Evolutionary conservation across 345 rosid genomes (phyloP), one percentile per base, ranked within the genome.

Genomic region (Psidium guajava): DNA sequence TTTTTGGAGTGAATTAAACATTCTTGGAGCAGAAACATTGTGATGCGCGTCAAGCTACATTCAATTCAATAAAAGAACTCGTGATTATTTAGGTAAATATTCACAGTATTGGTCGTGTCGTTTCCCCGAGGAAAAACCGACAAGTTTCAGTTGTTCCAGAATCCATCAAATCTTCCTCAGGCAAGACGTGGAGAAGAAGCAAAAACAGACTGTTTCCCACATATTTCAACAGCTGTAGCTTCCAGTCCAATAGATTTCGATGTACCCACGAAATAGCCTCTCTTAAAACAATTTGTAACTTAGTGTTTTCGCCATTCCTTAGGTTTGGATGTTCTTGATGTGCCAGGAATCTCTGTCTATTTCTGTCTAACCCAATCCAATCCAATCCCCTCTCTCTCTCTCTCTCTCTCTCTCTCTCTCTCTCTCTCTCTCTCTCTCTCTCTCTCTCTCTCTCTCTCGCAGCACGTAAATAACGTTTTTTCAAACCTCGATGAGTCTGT

Each of bases 131-230:
- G 47, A 36, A 69, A 69, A 36, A 69, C 24, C 74, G 84, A 88
- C 87, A 86, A 88, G 83, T 86, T 85, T 82, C 50, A 83, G 88
- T 88, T 86, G 84, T 55, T 83, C 84, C 88, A 89, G 93, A 91
- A 89, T 86, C 90, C 73, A 28, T 85, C 90, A 69, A 69, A 69
- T 69, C 47, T 18, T 13, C 18, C 80, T 69, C 25, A 69, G 80
- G 80, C 18, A 69, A 74, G 90, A 90, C 96, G 96, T 93, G 90
- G 91, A 90, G 88, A 83, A 90, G 89, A 93, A 92, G 96, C 91
- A 93, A 92, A 86, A 86, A 53, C 81, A 16, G 47, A 36, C 80
- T 36, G 80, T 69, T 11, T 36, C 80, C 40, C 14, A 4, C 24
- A 18, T 10, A 11, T 36, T 36, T 69, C 80, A 69, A 36, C 80